A percentile compares a stretch with the other conserved stretches of the same genome.
Evolutionary conservation across 352 stramenopile species (phyloP).

Genomic region (Pythium brachiatum): DNA sequence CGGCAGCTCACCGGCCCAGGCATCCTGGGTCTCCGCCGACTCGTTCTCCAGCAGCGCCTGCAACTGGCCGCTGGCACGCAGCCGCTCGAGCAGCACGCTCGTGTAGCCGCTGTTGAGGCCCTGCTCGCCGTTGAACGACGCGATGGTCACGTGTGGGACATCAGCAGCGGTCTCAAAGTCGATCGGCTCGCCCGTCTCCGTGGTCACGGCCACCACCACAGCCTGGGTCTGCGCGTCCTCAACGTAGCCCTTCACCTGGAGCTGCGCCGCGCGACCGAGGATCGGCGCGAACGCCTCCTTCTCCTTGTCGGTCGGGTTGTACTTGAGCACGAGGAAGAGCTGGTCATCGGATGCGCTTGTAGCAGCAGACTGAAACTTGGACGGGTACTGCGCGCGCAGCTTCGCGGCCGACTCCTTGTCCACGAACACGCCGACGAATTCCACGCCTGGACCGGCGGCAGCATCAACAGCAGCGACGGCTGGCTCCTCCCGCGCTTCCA

Average conservation of each 20-base stretch:
- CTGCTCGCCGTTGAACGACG: slow-evolving; percentile 40
- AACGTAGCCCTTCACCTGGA: slow-evolving; percentile 64
- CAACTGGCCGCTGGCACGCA: slow-evolving; percentile 63
- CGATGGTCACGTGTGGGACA: slow-evolving; percentile 60
- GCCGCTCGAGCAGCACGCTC: slow-evolving; percentile 74
- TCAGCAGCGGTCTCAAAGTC: slow-evolving; percentile 40
- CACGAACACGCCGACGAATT: slow-evolving; percentile 81
- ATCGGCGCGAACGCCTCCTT: slow-evolving; percentile 74
- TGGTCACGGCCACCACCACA: slow-evolving; percentile 66
- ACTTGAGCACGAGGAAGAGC: slow-evolving; percentile 78
- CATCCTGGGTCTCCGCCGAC: slow-evolving; percentile 2
- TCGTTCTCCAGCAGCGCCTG: slow-evolving; percentile 43
- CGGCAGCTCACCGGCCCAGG: slow-evolving; percentile 67
- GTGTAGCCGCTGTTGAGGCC: slow-evolving; percentile 55
- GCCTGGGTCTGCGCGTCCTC: slow-evolving; percentile 70
- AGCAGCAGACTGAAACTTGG: slow-evolving; percentile 37
- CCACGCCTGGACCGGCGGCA: slow-evolving; percentile 22
- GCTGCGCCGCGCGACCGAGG: slow-evolving; percentile 47
- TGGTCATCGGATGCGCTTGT: slow-evolving; percentile 26
- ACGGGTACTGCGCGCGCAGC: slow-evolving; percentile 52
- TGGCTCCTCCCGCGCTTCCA: slow-evolving; percentile 1
- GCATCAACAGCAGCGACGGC: background rate
- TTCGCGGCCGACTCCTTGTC: slow-evolving; percentile 46
- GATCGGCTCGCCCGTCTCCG: slow-evolving; percentile 59
- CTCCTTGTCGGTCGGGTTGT: slow-evolving; percentile 67